phyloP scores from a whole-genome alignment of 2,329 filamentous ascomycete species.

The Talaromyces sp. region DNA sequence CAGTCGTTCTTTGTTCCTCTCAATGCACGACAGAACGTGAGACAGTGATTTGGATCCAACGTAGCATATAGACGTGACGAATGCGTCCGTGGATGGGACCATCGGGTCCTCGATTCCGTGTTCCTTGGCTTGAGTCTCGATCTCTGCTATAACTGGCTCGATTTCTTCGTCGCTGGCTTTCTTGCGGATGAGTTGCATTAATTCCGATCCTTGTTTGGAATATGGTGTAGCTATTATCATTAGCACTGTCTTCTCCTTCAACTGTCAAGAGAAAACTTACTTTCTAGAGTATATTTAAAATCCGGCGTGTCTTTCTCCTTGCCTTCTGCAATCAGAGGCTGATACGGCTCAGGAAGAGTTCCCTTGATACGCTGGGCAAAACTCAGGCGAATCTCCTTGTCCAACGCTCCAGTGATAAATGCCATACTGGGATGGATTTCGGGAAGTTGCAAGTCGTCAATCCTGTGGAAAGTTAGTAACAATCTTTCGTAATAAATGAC shows the following conservation, averaged over 20 bases:
- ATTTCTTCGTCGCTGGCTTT: constrained; percentile 84
- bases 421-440: constrained; percentile 82
- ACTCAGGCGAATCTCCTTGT: constrained; percentile 94
- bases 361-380: constrained; percentile 95
- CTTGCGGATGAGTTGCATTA: constrained; percentile 71
- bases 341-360: constrained; percentile 79
- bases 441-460: constrained; percentile 73
- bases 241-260: not conserved
- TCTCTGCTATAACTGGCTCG: constrained; percentile 71
- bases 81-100: constrained; percentile 84
- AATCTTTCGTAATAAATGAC: not conserved
- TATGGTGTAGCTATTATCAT: constrained; percentile 64
- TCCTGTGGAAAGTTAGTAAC: constrained; percentile 40
- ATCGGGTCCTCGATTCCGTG: constrained; percentile 67
- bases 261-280: constrained; percentile 45
- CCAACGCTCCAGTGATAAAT: constrained; percentile 82
- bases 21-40: constrained; percentile 91
- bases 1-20: constrained; percentile 85
- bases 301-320: constrained; percentile 95
- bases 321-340: constrained; percentile 71
- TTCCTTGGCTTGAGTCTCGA: constrained; percentile 71
- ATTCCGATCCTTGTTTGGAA: constrained; percentile 73
- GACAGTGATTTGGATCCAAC: constrained; percentile 94
- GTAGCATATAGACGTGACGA: constrained; percentile 87
- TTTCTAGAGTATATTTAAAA: constrained; percentile 78